phyloP scores from a whole-genome alignment of 2,329 filamentous ascomycete species.

The Verticillium longisporum region DNA sequence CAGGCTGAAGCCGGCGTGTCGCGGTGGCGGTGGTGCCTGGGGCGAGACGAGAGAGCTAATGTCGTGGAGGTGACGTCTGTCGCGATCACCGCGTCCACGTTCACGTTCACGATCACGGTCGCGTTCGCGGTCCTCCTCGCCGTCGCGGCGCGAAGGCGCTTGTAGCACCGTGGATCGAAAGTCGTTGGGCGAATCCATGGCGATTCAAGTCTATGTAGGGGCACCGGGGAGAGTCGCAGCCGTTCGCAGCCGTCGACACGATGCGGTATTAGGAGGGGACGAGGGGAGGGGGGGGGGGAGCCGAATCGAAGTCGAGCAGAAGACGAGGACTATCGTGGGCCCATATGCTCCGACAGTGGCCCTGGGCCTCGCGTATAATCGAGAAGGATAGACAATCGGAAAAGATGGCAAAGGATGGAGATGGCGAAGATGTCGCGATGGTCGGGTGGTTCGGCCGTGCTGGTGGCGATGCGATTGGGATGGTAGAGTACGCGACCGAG shows the following conservation, averaged over 20 bases:
- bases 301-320: not conserved
- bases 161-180: conserved; percentile 45
- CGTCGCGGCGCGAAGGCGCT: conserved; percentile 33
- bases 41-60: conserved; percentile 23
- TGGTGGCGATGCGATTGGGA: not conserved
- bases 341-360: not conserved
- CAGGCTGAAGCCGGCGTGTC: conserved; percentile 39
- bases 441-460: not conserved
- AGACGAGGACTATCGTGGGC: not conserved
- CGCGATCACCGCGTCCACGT: conserved; percentile 5
- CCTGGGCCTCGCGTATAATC: not conserved
- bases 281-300: not conserved
- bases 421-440: conserved; percentile 6
- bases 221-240: not conserved
- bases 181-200: conserved; percentile 34
- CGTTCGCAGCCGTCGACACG: not conserved
- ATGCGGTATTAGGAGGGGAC: not conserved
- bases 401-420: not conserved
- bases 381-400: not conserved
- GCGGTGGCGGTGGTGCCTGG: conserved; percentile 22
- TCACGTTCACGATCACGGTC: conserved; percentile 19
- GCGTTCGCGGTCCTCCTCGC: conserved; percentile 26
- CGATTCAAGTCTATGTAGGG: conserved; percentile 3
- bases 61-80: conserved; percentile 36
- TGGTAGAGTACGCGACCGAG: not conserved